Evolutionary conservation across 2,329 filamentous ascomycete species (phyloP).

Genomic region (Ploettnerulaceae sp.): DNA sequence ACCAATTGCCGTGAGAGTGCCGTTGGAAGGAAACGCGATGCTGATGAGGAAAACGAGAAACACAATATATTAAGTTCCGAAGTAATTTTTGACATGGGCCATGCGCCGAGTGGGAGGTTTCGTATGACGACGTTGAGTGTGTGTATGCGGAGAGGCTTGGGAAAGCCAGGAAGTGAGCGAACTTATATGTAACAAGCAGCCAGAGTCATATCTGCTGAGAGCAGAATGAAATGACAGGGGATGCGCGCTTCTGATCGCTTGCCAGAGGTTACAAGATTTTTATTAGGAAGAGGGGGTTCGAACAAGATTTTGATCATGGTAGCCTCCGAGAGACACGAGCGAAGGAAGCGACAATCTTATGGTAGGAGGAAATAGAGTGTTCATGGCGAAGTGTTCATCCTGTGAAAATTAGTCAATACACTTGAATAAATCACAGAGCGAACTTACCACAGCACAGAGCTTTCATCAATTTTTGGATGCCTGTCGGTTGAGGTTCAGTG

Average conservation of each 20-base stretch:
- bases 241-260: conserved; percentile 19
- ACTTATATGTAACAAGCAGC: conserved; percentile 29
- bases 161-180: conserved; percentile 7
- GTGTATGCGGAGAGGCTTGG: conserved; percentile 17
- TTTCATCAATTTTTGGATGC: conserved; percentile 91
- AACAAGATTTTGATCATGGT: conserved; percentile 25
- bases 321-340: conserved; percentile 19
- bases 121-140: conserved; percentile 12
- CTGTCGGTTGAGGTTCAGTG: conserved; percentile 68
- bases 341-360: conserved; percentile 5
- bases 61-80: conserved; percentile 31
- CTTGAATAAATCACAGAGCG: conserved; percentile 11
- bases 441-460: conserved; percentile 79
- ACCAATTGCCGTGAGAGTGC: conserved; percentile 24
- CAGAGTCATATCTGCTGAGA: conserved; percentile 28
- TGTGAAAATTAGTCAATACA: conserved; percentile 22
- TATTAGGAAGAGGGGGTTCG: conserved; percentile 27
- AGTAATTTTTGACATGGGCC: conserved; percentile 28
- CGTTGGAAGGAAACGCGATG: conserved; percentile 24
- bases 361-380: conserved; percentile 6
- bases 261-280: conserved; percentile 22
- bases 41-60: conserved; percentile 12
- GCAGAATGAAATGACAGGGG: conserved; percentile 23
- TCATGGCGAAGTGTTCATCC: conserved; percentile 28
- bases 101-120: conserved; percentile 18